Evolutionary conservation across 1,284 basidiomycete genomes (phyloP), one percentile per base, ranked within the genome.

Genomic region (Ceratobasidium sp.): DNA sequence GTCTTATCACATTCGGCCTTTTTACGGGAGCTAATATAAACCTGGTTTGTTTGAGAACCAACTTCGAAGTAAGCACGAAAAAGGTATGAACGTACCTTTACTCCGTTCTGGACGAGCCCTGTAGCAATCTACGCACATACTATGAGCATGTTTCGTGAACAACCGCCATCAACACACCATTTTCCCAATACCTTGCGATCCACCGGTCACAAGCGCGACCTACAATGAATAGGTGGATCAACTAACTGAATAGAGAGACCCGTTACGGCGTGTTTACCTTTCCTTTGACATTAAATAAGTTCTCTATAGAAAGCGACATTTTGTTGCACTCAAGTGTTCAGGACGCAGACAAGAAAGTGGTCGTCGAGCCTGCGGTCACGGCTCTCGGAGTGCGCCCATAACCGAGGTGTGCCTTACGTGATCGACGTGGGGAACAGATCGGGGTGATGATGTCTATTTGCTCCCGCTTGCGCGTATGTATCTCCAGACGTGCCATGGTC

Each of bases 11-110:
- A 87, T 56, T 85, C 85, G 71, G 83, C 80, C 16, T 78, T 80
- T 29, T 83, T 83, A 36, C 88, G 83, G 2, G 87, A 85, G 1
- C 85, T 83, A 72, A 90, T 88, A 77, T 90, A 90, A 29, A 89
- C 87, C 80, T 85, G 76, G 21, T 72, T 74, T 6, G 13, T n/a
- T 4, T n/a, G 19, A 46, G 42, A 46, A 11, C 33, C 5, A 36
- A 11, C 33, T 11, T 36, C 33, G 4, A 36, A 36, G 33, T 36
- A 4, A 5, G 11, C 11, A n/a, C n/a, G n/a, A 16, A 41, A 8
- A 41, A 46, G 42, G 4, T 4, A 21, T 21, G 25, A 27, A 71
- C 72, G 23, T 56, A 85, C 85, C 76, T 84, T 87, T 14, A 85
- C 85, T 9, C 87, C 87, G 71, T 87, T 89, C 70, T 77, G 80